Conservation (phyloP, 225 moss, liverwort and hornwort genomes). For the Ulota crispa region DNA sequence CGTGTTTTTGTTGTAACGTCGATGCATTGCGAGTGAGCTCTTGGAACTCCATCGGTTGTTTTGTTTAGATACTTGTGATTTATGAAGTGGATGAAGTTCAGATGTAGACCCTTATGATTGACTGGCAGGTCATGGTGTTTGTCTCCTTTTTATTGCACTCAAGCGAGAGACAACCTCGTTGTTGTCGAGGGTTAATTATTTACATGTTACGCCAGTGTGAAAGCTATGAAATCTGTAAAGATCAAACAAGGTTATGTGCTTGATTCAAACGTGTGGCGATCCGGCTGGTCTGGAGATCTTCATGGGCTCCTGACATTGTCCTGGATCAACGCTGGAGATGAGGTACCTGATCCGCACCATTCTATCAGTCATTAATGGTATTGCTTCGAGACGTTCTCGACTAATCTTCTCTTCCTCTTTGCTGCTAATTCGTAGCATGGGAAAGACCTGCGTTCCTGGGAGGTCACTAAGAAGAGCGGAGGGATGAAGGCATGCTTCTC, state of each 20-base stretch:
- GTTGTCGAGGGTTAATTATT: neutral
- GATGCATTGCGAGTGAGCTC: neutral
- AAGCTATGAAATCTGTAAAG: neutral
- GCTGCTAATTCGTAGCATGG: neutral
- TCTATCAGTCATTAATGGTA: neutral
- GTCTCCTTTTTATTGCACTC: neutral
- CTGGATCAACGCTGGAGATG: neutral
- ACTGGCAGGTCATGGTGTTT: neutral
- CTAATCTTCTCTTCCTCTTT: neutral
- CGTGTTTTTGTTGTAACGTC: neutral
- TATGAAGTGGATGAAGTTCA: neutral
- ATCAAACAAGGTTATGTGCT: neutral
- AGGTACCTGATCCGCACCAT: neutral
- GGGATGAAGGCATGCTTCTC: neutral
- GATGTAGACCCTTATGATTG: neutral
- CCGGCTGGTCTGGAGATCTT: neutral
- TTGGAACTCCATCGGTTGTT: neutral
- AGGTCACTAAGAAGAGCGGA: neutral
- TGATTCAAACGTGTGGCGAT: neutral
- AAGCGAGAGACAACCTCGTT: neutral
- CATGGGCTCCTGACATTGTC: neutral
- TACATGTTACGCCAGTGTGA: neutral
- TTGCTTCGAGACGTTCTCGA: neutral
- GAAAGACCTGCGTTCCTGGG: neutral
- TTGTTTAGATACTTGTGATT: neutral